phyloP scores from a whole-genome alignment of 1,284 basidiomycete species.

The Gymnopus androsaceus region DNA sequence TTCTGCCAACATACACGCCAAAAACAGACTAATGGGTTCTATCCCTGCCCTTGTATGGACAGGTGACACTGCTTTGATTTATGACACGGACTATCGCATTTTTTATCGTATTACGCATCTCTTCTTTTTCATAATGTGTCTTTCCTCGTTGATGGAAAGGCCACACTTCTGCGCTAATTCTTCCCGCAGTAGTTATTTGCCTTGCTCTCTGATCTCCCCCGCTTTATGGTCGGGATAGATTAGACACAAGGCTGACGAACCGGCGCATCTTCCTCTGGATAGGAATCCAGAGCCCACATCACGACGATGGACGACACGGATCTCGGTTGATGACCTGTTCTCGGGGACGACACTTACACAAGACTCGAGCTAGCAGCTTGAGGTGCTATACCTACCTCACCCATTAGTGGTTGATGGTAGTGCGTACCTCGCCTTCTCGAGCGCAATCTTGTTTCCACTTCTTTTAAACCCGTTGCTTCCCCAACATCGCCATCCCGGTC shows the following conservation, averaged over 20 bases:
- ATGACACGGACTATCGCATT: constrained; percentile 23
- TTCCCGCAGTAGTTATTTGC: constrained; percentile 2
- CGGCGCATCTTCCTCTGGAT: neutral
- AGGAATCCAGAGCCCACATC: neutral
- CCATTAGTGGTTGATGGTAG: constrained; percentile 17
- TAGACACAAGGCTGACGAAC: constrained; percentile 6
- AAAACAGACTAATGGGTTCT: constrained; percentile 24
- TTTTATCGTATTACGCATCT: constrained; percentile 22
- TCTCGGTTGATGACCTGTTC: constrained; percentile 45
- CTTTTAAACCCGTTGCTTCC: constrained; percentile 44
- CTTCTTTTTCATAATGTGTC: constrained; percentile 1
- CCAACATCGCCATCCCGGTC: constrained; percentile 46
- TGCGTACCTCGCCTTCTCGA: constrained; percentile 53
- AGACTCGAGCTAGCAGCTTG: constrained; percentile 59
- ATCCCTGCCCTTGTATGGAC: constrained; percentile 12
- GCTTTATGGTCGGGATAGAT: constrained; percentile 8
- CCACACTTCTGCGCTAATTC: constrained; percentile 4
- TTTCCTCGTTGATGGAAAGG: constrained; percentile 5
- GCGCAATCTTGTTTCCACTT: constrained; percentile 56
- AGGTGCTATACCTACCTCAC: constrained; percentile 43
- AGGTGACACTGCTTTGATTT: constrained; percentile 25
- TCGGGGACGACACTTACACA: constrained; percentile 64
- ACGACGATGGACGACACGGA: constrained; percentile 35
- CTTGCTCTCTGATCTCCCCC: constrained; percentile 14
- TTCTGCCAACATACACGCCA: constrained; percentile 2